Conservation (phyloP, 164 flowering plant species). For the Liquidambar formosana region DNA sequence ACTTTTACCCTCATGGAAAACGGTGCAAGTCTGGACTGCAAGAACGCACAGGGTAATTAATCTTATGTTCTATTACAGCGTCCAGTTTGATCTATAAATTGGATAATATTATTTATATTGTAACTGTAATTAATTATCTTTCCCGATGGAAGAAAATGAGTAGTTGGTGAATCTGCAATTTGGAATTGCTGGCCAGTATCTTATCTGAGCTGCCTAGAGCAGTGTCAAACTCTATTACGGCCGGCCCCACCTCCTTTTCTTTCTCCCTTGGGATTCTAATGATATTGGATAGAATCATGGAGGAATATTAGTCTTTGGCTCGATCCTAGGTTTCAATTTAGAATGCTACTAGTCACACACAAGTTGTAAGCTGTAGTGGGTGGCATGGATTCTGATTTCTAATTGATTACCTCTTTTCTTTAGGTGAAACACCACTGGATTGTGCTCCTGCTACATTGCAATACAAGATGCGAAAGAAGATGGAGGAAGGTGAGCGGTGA, state of each 20-base stretch:
- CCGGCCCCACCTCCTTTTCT: too few species aligned
- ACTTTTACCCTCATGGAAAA: conserved; percentile 80
- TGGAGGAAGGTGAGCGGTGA: conserved; percentile 40
- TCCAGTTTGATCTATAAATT: background rate
- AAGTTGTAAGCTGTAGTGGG: background rate
- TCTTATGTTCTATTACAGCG: background rate
- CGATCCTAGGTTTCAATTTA: background rate
- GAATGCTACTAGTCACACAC: background rate
- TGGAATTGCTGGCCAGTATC: too few species aligned
- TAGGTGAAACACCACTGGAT: conserved; percentile 92
- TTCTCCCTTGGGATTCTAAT: too few species aligned
- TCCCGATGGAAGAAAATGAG: background rate
- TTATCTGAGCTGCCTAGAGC: too few species aligned
- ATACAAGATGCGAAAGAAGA: conserved; percentile 72
- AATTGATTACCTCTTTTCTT: conserved; percentile 1
- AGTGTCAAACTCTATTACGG: too few species aligned
- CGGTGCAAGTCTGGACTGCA: conserved; percentile 73
- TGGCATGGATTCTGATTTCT: background rate
- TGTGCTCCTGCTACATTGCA: conserved; percentile 91
- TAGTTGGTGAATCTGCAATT: background rate
- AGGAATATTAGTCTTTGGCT: too few species aligned
- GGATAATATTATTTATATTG: background rate
- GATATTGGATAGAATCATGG: too few species aligned
- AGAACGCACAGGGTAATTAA: conserved; percentile 81
- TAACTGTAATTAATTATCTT: background rate